phyloP scores from a whole-genome alignment of 345 rosid species.

The Draba incana region DNA sequence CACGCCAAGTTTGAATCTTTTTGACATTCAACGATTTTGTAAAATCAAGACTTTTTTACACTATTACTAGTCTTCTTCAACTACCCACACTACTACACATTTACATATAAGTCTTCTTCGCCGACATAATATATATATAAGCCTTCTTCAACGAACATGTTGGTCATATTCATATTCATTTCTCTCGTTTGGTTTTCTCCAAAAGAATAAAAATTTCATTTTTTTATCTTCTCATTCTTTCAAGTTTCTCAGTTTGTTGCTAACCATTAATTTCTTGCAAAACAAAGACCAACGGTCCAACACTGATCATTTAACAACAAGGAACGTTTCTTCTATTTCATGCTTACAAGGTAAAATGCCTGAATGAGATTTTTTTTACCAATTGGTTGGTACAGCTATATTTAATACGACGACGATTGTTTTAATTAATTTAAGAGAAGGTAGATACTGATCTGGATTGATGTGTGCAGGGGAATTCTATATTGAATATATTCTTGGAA shows the following conservation, averaged over 20 bases:
- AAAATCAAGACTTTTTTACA: conserved; percentile 32
- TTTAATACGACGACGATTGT: conserved; percentile 3
- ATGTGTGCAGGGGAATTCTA: conserved; percentile 34
- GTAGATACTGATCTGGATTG: conserved; percentile 29
- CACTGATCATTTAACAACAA: background rate
- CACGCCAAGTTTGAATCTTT: conserved; percentile 45
- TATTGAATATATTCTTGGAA: conserved; percentile 29
- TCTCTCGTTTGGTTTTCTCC: conserved; percentile 5
- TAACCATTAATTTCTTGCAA: conserved; percentile 1
- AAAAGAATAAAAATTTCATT: background rate
- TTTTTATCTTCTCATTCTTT: conserved; percentile 22
- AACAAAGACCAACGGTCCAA: background rate
- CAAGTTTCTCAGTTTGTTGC: background rate
- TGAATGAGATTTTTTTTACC: conserved; percentile 6
- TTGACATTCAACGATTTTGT: conserved; percentile 30
- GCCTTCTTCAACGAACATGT: background rate
- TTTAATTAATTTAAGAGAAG: conserved; percentile 10
- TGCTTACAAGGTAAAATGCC: conserved; percentile 27
- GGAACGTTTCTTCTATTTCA: conserved; percentile 20
- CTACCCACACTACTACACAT: conserved; percentile 31
- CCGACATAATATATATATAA: no score
- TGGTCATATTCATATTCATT: conserved; percentile 20
- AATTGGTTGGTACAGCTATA: conserved; percentile 28
- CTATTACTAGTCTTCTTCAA: conserved; percentile 30
- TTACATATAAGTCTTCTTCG: conserved; percentile 11